These are phyloP conservation scores for Chaetoscypha palmicola DNA, from an alignment of 2,329 filamentous ascomycete genomes.

Conservation along the genomic window DNA sequence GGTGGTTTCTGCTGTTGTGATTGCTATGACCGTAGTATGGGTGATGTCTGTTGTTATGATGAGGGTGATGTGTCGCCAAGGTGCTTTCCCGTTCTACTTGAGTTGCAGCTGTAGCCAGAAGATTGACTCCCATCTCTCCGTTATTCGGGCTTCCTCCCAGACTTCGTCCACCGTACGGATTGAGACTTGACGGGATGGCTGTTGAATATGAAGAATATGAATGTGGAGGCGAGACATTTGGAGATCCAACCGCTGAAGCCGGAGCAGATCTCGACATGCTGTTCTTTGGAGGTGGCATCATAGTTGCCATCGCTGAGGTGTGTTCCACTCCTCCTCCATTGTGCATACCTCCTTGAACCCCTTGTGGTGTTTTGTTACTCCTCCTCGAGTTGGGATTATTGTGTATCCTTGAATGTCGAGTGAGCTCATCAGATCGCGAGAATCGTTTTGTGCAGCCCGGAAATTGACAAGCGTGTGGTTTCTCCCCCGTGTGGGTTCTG, in stretches of 20 bases:
- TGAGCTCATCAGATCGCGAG: slow-evolving; percentile 92
- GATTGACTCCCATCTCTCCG: slow-evolving; percentile 44
- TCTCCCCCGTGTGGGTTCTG: slow-evolving; percentile 94
- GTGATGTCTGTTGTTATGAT: slow-evolving; percentile 44
- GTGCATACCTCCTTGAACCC: slow-evolving; percentile 38
- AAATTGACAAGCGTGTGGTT: slow-evolving; percentile 93
- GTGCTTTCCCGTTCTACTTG: slow-evolving; percentile 54
- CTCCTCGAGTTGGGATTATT: slow-evolving; percentile 96
- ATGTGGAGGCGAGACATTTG: slow-evolving; percentile 91
- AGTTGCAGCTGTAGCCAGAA: slow-evolving; percentile 53
- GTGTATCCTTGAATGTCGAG: slow-evolving; percentile 94
- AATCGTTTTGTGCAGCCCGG: slow-evolving; percentile 96
- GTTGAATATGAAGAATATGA: slow-evolving; percentile 68
- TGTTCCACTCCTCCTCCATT: slow-evolving; percentile 45
- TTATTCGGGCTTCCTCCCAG: slow-evolving; percentile 36
- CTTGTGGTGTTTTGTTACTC: slow-evolving; percentile 69
- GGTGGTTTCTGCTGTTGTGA: slow-evolving; percentile 42
- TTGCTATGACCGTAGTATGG: slow-evolving; percentile 35
- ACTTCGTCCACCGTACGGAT: slow-evolving; percentile 43
- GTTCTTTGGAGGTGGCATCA: slow-evolving; percentile 9
- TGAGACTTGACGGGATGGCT: slow-evolving; percentile 38
- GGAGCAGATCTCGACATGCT: slow-evolving; percentile 76
- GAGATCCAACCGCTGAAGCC: slow-evolving; percentile 78
- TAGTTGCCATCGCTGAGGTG: slow-evolving; percentile 43
- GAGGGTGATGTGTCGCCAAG: slow-evolving; percentile 23